phyloP scores from a whole-genome alignment of 345 rosid species.

The Linum tenue region DNA sequence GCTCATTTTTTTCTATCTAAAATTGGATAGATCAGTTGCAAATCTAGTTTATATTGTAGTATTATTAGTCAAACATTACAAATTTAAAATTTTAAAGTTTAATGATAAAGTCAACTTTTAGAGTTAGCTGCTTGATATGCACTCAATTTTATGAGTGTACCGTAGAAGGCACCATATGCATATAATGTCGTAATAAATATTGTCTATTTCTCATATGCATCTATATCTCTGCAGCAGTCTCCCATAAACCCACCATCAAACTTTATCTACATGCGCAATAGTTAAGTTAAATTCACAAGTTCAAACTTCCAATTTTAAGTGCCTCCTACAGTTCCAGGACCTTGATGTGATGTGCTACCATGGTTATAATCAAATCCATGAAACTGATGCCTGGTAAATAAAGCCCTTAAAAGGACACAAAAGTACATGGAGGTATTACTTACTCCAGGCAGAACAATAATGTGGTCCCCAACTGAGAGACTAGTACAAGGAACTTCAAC shows the following conservation, averaged over 20 bases:
- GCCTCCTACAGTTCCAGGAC: background rate
- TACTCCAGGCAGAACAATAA: slow-evolving; percentile 89
- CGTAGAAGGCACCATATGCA: no score
- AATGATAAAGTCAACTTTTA: no score
- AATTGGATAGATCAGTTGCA: no score
- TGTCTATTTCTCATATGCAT: background rate
- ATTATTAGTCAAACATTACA: no score
- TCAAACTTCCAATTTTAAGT: background rate
- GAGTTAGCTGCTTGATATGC: no score
- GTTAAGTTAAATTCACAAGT: background rate
- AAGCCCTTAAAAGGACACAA: background rate
- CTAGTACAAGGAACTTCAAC: slow-evolving; percentile 82
- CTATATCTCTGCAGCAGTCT: background rate
- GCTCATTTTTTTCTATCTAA: no score
- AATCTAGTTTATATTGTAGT: no score
- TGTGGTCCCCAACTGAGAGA: slow-evolving; percentile 78
- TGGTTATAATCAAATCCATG: background rate
- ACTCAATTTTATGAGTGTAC: no score
- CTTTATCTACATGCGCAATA: background rate
- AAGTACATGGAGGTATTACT: slow-evolving; percentile 27
- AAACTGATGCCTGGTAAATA: background rate
- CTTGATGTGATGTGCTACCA: background rate
- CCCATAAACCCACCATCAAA: background rate
- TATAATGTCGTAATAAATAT: no score
- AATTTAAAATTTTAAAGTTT: no score